phyloP scores from a whole-genome alignment of 345 rosid genomes.

The Hirschfeldia incana region DNA sequence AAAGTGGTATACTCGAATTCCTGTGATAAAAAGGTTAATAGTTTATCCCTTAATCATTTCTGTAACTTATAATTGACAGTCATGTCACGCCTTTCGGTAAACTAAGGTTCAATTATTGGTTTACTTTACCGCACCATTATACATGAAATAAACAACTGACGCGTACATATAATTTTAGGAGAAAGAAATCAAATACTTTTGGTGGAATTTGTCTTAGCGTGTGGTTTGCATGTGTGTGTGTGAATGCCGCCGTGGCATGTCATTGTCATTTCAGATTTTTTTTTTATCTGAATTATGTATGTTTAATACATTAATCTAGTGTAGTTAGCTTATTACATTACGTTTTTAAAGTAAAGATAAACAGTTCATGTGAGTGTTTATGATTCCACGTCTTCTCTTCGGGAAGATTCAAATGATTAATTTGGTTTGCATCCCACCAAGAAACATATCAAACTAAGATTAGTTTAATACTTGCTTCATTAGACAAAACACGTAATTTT shows the following conservation, averaged over 20 bases:
- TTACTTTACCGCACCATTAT: not conserved
- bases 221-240: conserved; percentile 32
- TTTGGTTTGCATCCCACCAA: conserved; percentile 35
- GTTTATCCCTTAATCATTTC: not conserved
- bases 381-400: conserved; percentile 36
- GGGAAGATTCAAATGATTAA: conserved; percentile 17
- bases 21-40: not conserved
- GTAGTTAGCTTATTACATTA: conserved; percentile 12
- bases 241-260: conserved; percentile 39
- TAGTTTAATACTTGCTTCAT: conserved; percentile 38
- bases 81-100: not conserved
- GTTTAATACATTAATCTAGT: not conserved
- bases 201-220: conserved; percentile 6
- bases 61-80: not conserved
- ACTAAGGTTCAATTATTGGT: conserved; percentile 19
- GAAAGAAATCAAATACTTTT: not conserved
- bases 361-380: conserved; percentile 26
- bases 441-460: conserved; percentile 35
- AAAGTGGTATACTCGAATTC: not conserved
- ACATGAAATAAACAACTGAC: not conserved
- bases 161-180: not conserved
- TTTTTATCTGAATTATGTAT: conserved; percentile 1
- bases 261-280: not conserved
- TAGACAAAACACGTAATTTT: conserved; percentile 30
- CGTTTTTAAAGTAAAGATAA: conserved; percentile 7